phyloP scores from a whole-genome alignment of 495 filamentous ascomycete genomes.

The Lasiosphaeria hispida region DNA sequence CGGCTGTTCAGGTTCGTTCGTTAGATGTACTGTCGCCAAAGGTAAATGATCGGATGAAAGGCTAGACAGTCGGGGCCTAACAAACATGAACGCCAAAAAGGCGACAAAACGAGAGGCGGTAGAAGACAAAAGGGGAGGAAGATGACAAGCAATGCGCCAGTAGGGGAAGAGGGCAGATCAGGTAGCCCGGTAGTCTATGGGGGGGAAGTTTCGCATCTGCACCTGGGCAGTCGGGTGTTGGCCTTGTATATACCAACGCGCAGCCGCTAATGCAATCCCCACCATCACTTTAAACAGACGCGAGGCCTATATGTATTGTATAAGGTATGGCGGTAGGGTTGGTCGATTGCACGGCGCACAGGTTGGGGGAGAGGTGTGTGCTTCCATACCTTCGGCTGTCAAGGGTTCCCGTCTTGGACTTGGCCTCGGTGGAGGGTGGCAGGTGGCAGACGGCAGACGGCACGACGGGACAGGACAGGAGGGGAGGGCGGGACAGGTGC shows the following conservation, averaged over 20 bases:
- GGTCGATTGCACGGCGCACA: no score
- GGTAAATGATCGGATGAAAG: not conserved
- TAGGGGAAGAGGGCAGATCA: not conserved
- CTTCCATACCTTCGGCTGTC: not conserved
- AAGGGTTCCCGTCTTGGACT: not conserved
- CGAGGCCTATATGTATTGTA: slow-evolving; percentile 9
- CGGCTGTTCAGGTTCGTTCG: not conserved
- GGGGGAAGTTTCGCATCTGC: slow-evolving; percentile 11
- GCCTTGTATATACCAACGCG: slow-evolving; percentile 28
- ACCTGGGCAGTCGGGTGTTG: slow-evolving; percentile 11
- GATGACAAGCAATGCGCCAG: slow-evolving; percentile 16
- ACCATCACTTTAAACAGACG: slow-evolving; percentile 15
- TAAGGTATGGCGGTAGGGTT: not conserved
- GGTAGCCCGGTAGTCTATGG: slow-evolving; percentile 1
- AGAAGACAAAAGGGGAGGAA: slow-evolving; percentile 14
- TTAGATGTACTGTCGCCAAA: not conserved
- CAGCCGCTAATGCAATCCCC: slow-evolving; percentile 28
- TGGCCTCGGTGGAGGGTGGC: no score
- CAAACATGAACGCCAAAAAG: slow-evolving; percentile 5
- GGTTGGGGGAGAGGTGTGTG: no score
- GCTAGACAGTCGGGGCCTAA: not conserved
- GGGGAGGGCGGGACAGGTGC: no score
- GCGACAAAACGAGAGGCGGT: slow-evolving; percentile 17
- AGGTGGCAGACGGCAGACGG: no score
- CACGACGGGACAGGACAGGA: no score